Evolutionary conservation across 345 rosid species (phyloP), one percentile per base, ranked within the genome.

Genomic region (Turnera subulata): DNA sequence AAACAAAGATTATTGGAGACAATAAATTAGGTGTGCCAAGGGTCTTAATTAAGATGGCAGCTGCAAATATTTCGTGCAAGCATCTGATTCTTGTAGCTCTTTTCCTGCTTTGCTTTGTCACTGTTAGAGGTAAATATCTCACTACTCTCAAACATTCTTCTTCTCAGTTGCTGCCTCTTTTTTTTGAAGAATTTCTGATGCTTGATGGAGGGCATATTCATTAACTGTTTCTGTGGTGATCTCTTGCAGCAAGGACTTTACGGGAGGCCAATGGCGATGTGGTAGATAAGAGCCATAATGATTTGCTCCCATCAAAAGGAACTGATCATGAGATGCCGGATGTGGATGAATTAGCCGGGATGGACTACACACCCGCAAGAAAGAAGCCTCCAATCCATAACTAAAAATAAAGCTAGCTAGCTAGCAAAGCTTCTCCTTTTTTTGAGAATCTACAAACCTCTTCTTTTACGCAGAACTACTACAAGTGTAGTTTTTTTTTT

Each of bases 331-430:
- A 26, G 12, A 12, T 25, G 11, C 47, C 65, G 0, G 62, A 20
- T 10, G 65, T 17, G 5, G 75, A 77, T 18, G 88, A 80, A 6
- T 40, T 84, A 42, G 59, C 53, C 1, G 58, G 69, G 21, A 69
- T 76, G 77, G 91, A 84, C 55, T 84, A 84, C 62, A 77, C 80
- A 42, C 84, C 84, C 1, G 85, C 85, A 0, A 78, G 60, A 58
- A 79, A 66, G 58, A 84, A 66, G 66, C 83, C 91, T 54, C 91
- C 91, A 20, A 81, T 81, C 48, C 91, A 84, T 61, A 84, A 84
- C 60, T 77, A 61, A 48, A 42, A 61, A 42, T 8, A n/a, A n/a
- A 60, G 19, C 32, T n/a, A 22, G 45, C 46, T 57, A 21, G 39
- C 63, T 14, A 24, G 48, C 14, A 16, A 21, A 4, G 26, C 17